Percentiles rank a stretch among this genome's conserved stretches.
Conservation (phyloP, 106 monocot genomes). For the Dendrobium huoshanense region DNA sequence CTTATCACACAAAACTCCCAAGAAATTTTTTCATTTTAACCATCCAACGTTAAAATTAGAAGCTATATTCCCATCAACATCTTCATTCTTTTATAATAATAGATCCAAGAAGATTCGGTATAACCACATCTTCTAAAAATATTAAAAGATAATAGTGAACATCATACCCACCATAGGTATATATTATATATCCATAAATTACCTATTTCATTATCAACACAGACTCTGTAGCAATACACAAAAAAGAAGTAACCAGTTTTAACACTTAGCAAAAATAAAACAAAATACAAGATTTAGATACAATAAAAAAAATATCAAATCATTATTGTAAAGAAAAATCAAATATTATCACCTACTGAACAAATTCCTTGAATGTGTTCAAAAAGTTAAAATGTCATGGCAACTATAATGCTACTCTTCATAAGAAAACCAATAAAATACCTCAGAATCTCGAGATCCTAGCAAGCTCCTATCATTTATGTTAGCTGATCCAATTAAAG, state of each 20-base stretch:
- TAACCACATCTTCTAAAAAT: neutral
- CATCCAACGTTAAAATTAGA: neutral
- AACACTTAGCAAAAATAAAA: neutral
- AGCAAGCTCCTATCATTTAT: conserved; percentile 98
- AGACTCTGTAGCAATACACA: neutral
- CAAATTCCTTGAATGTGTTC: too few relatives aligned
- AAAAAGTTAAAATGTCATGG: neutral
- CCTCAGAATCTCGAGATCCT: conserved; percentile 98
- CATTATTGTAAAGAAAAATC: neutral
- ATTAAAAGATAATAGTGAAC: neutral
- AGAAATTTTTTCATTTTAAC: neutral
- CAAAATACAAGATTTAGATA: neutral
- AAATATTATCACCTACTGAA: neutral
- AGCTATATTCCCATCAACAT: neutral
- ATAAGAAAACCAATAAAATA: conserved; percentile 17
- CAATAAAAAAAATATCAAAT: neutral
- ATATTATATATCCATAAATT: neutral
- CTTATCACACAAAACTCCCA: neutral
- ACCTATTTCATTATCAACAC: neutral
- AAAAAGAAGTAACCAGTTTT: neutral
- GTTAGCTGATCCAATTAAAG: conserved; percentile 94
- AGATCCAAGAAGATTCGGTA: neutral
- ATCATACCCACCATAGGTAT: neutral
- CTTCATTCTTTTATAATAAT: neutral
- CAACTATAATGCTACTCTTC: neutral